Conservation (phyloP, 768 basidiomycete species). For the Russula sp. region DNA sequence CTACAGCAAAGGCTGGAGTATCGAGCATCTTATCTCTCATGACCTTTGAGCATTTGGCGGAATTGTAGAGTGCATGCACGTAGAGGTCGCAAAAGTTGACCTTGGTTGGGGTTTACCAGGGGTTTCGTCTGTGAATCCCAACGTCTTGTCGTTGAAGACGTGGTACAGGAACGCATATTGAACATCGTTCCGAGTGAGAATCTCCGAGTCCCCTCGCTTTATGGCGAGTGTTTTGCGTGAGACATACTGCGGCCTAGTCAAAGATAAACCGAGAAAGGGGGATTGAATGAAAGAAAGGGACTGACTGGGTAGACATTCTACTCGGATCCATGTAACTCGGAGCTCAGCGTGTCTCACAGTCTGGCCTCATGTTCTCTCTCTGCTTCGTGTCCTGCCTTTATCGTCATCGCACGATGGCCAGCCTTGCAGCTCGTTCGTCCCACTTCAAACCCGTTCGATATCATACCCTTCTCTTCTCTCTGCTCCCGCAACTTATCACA, state of each 20-base stretch:
- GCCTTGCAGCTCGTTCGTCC: constrained; percentile 32
- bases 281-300: constrained; percentile 32
- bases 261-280: constrained; percentile 57
- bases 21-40: constrained; percentile 87
- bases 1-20: constrained; percentile 70
- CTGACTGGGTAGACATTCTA: constrained; percentile 29
- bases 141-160: constrained; percentile 68
- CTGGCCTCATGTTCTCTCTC: constrained; percentile 13
- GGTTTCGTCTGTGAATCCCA: constrained; percentile 68
- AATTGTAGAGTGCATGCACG: constrained; percentile 74
- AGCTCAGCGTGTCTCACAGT: not conserved
- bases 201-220: constrained; percentile 79
- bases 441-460: constrained; percentile 54
- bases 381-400: constrained; percentile 13
- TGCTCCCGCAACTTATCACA: constrained; percentile 50
- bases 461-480: constrained; percentile 59
- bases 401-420: constrained; percentile 22
- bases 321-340: constrained; percentile 20
- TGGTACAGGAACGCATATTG: constrained; percentile 81
- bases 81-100: constrained; percentile 83
- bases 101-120: constrained; percentile 46
- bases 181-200: constrained; percentile 77
- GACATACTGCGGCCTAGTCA: constrained; percentile 40
- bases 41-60: constrained; percentile 81
- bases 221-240: constrained; percentile 66